Base-by-base conservation (phyloP, 1,284 basidiomycete species). In the Vanrija pseudolonga region DNA sequence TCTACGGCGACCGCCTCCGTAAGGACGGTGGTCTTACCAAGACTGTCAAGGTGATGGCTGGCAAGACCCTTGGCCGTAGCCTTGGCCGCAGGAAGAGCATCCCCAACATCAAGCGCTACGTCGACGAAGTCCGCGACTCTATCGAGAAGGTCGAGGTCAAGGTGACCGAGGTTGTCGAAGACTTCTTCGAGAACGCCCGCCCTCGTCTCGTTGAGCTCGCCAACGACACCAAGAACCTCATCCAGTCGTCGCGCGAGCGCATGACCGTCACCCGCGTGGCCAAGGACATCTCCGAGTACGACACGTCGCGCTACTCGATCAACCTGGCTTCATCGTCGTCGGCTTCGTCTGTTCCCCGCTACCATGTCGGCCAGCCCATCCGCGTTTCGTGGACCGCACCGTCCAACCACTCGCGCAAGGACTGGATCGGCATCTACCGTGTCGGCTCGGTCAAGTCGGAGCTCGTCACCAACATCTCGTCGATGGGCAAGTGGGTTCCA, bases 351-450 rank as follows among this genome's bases (percentile, higher is more conserved):
- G 56, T 65, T 2, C 63, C 71, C 2, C 82, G 83, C 8, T 98
- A 88, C 82, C 88, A 91, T 71, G 83, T 98, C 43, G 95, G 95
- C 32, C 90, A 98, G 73, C 85, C 89, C 6, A 93, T 98, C 64
- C 80, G 76, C 5, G 82, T 98, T 36, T 82, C 83, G 42, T 98
- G 94, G 94, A 84, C 85, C 50, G 94, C 90, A 1, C 92, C 95
- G 0, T 76, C 80, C 32, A 84, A 85, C 55, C 95, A 98, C 71
- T 95, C 92, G 12, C 82, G 90, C n/a, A 84, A 87, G 64, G 95
- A 98, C 73, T 98, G 95, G 96, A 89, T 98, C 64, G 96, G 94
- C 12, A 84, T 98, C 41, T 97, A 96, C 65, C 91, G 91, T 77
- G 65, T 91, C 56, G 91, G 90, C 24, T 90, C 90, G 0, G 93